Evolutionary conservation across 495 filamentous ascomycete species (phyloP), one percentile per base, ranked within the genome.

Genomic region (Penicillium silybi): DNA sequence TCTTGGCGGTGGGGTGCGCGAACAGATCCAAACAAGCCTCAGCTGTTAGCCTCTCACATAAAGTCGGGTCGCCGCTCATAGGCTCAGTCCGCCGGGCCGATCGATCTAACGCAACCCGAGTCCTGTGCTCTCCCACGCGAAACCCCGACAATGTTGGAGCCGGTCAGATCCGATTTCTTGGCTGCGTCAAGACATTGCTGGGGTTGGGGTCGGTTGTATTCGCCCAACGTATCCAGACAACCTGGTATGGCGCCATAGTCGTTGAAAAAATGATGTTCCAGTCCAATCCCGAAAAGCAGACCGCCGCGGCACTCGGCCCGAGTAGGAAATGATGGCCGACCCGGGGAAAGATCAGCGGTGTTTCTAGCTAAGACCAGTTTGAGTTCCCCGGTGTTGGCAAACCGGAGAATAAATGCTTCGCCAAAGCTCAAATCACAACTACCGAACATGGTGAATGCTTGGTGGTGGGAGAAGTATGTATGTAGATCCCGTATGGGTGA

Each of bases 11-110:
- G 22, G 46, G 4, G 37, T n/a, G 19, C n/a, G 19, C 11, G 15
- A 34, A 46, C 46, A 26, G 27, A 34, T 6, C 46, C 46, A 37
- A 48, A 48, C 25, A 48, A 48, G 46, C 46, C 19, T 48, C 37
- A n/a, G 32, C 19, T 26, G 18, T 48, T 40, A 26, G 10, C n/a
- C 22, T 48, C 45, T 15, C 13, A 37, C 38, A 37, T 29, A 32
- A 23, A 29, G 19, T 40, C 34, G 9, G 6, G 20, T 25, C 13
- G 25, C 25, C 4, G 22, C 35, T 39, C 6, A 48, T 48, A 48
- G 46, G 46, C 6, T 40, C 34, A 25, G 37, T 9, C 8, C 15
- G 37, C 37, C 37, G 37, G 37, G 7, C 37, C 37, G 37, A 39
- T 39, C 37, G 16, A 39, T 10, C 9, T 16, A 6, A 39, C 37